Percentiles rank a stretch among this genome's conserved stretches.
Conservation (phyloP, 768 basidiomycete species). For the Cubamyces sp. region DNA sequence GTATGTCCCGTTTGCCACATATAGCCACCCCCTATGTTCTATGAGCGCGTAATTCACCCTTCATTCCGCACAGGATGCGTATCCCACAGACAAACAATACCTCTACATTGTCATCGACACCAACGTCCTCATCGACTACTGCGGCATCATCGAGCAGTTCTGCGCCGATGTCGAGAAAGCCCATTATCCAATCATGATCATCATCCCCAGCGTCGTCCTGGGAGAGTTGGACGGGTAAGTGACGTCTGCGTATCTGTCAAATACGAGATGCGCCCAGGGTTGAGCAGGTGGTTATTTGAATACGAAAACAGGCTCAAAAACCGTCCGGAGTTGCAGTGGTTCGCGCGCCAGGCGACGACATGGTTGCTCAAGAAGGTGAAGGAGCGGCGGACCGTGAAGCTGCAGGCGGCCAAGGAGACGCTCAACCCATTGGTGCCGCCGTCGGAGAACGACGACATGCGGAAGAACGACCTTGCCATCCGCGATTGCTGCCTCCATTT, state of each 20-base stretch:
- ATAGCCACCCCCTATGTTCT: not conserved
- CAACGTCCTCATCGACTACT: constrained; percentile 72
- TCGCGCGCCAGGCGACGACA: constrained; percentile 57
- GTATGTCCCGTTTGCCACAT: constrained; percentile 39
- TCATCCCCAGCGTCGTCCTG: constrained; percentile 77
- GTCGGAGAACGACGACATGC: constrained; percentile 19
- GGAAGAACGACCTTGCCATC: constrained; percentile 68
- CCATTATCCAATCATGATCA: constrained; percentile 54
- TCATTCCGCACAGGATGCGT: constrained; percentile 24
- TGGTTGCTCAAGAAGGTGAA: constrained; percentile 39
- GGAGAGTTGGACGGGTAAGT: constrained; percentile 76
- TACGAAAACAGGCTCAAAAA: constrained; percentile 44
- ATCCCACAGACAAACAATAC: constrained; percentile 22
- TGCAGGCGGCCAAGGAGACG: constrained; percentile 38
- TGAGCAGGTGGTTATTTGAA: not conserved
- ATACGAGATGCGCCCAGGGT: not conserved
- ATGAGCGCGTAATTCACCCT: not conserved
- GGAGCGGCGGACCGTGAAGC: constrained; percentile 32
- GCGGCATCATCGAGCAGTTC: constrained; percentile 67
- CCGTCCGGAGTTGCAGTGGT: constrained; percentile 52
- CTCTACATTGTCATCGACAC: constrained; percentile 74
- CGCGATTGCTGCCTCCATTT: constrained; percentile 78
- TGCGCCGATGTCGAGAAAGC: constrained; percentile 60
- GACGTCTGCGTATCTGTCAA: not conserved
- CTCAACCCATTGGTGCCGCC: not conserved